Evolutionary conservation across 805 yeast genomes (phyloP), one percentile per base, ranked within the genome.

Genomic region (Teunomyces stri): DNA sequence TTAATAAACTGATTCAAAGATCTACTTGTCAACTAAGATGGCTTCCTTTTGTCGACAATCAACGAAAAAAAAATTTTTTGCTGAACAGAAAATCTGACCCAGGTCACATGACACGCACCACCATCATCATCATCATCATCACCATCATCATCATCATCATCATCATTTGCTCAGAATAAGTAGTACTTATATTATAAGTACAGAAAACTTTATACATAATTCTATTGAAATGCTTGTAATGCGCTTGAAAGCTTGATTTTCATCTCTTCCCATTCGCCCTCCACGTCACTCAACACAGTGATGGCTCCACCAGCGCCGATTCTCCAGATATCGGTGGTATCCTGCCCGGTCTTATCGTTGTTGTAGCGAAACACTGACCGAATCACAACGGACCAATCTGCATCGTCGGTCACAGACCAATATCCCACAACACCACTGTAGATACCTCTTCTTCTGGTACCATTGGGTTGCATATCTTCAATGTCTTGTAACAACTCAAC

Each of bases 301-400:
- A 94, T 83, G 13, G 98, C 99, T 3, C 99, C 99, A 12, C 99
- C 99, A 6, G 99, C 99, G 1, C 99, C 99, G 46, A 92, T 80
- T 51, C 89, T 74, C 96, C 96, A 94, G 5, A 69, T 59, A 6
- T 62, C 59, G 18, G 43, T 45, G 10, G 29, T 43, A 3, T 36
- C 47, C n/a, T 46, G 51, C 42, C 70, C 62, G 13, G 57, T 64
- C 7, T 50, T 44, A 54, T 84, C 89, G 31, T 76, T 69, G 20
- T 68, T 59, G 61, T 89, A 87, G 48, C 79, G 79, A 62, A 81
- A 89, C 44, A 89, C 74, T 1, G 96, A 88, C 38, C 99, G 75
- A 48, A 94, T 94, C 36, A 90, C 81, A 5, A 94, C 99, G 54
- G 96, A 88, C 97, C 98, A 94, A 61, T 94, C 99, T 1, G 95